Evolutionary conservation across 2,329 filamentous ascomycete genomes (phyloP).

Genomic region (Akanthomyces uredinophilus): DNA sequence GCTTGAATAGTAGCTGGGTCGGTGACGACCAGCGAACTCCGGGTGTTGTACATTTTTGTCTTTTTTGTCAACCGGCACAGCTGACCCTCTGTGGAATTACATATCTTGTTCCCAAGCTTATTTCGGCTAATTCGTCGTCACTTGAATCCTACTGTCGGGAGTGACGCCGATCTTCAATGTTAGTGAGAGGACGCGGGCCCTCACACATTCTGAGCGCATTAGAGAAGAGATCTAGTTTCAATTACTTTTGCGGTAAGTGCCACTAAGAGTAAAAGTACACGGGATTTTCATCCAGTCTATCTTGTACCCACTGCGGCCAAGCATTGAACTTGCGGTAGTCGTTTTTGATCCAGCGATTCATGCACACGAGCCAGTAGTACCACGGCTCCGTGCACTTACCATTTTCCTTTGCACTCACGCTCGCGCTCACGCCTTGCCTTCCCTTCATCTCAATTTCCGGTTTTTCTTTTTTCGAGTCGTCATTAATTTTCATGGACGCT

Average conservation of each 20-base stretch:
- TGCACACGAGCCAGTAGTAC: slow-evolving; percentile 6
- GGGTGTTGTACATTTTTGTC: neutral
- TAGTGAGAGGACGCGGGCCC: too few species aligned
- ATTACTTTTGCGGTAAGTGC: too few species aligned
- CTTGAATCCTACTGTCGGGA: too few species aligned
- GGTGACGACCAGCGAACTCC: neutral
- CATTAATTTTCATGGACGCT: neutral
- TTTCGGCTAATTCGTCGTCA: too few species aligned
- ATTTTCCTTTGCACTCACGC: neutral
- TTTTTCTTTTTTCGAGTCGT: neutral
- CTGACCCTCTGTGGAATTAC: too few species aligned
- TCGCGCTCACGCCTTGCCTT: neutral
- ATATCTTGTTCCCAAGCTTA: too few species aligned
- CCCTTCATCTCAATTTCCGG: too few species aligned
- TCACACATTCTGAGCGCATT: too few species aligned
- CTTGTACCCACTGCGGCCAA: slow-evolving; percentile 9
- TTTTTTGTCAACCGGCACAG: neutral
- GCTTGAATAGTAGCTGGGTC: too few species aligned
- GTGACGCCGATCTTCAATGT: too few species aligned
- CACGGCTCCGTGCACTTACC: slow-evolving; percentile 1
- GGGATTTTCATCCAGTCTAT: neutral
- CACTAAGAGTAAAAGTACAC: neutral
- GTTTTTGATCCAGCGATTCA: slow-evolving; percentile 1
- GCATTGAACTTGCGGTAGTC: neutral
- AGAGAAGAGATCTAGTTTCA: too few species aligned